Evolutionary conservation across 2,329 filamentous ascomycete genomes (phyloP).

Genomic region (Penicillium frequentans): DNA sequence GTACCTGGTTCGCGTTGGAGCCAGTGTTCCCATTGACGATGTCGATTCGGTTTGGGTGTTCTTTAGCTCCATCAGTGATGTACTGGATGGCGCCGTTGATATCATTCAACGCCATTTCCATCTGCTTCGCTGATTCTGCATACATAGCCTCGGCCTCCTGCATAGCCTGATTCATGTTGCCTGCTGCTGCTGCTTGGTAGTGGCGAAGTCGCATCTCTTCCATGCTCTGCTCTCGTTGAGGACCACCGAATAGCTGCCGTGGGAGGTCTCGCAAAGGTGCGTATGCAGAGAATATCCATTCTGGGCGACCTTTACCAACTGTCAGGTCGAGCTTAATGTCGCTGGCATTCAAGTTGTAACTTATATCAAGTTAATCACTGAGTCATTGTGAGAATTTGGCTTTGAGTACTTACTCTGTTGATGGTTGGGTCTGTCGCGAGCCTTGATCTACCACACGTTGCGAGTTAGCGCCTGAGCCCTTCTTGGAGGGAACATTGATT

Average conservation of each 20-base stretch:
- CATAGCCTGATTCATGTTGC: conserved; percentile 58
- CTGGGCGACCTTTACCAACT: conserved; percentile 62
- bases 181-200: conserved; percentile 64
- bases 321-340: conserved; percentile 67
- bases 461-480: not conserved
- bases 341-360: conserved; percentile 57
- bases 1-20: conserved; percentile 15
- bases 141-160: conserved; percentile 57
- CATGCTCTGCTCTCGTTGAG: conserved; percentile 76
- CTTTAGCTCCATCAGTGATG: conserved; percentile 63
- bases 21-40: conserved; percentile 36
- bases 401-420: conserved; percentile 23
- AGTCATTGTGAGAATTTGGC: not conserved
- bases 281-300: conserved; percentile 87
- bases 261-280: conserved; percentile 75
- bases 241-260: conserved; percentile 79
- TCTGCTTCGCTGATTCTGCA: conserved; percentile 67
- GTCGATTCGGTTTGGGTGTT: conserved; percentile 74
- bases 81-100: conserved; percentile 71
- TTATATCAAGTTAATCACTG: conserved; percentile 28
- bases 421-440: conserved; percentile 17
- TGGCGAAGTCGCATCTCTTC: conserved; percentile 79
- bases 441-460: conserved; percentile 6
- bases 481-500: not conserved
- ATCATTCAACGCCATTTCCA: conserved; percentile 68